Conservation (phyloP, 1,284 basidiomycete genomes). For the Ustilago hordei region DNA sequence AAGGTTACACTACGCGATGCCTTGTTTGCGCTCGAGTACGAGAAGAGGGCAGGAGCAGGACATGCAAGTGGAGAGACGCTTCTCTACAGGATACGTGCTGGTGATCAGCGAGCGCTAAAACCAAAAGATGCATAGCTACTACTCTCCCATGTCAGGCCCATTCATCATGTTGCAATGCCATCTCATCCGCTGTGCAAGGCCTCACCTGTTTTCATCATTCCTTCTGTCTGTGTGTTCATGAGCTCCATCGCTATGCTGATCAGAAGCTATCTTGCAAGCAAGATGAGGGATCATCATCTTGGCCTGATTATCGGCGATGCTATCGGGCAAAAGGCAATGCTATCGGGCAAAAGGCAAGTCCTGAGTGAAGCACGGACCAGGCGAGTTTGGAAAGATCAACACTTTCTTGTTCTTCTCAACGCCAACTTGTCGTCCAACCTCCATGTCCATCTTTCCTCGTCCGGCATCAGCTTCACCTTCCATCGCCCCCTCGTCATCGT, state of each 20-base stretch:
- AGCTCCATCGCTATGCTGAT: not conserved
- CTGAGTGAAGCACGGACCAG: constrained; percentile 25
- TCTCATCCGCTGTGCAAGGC: not conserved
- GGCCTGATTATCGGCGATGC: not conserved
- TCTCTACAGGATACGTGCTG: constrained; percentile 38
- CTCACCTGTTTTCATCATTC: not conserved
- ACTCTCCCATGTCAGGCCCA: not conserved
- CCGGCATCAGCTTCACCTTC: not conserved
- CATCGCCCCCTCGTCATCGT: not conserved
- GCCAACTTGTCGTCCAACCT: constrained; percentile 13
- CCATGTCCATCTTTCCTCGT: not conserved
- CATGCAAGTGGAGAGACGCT: constrained; percentile 47
- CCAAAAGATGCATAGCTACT: constrained; percentile 14
- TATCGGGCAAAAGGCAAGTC: not conserved
- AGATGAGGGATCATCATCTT: not conserved
- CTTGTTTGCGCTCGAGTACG: constrained; percentile 63
- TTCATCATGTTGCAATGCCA: not conserved
- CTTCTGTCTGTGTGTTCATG: not conserved
- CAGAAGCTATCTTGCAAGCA: no score
- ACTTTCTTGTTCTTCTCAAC: constrained; percentile 17
- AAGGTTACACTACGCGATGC: constrained; percentile 66
- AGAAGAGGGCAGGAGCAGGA: constrained; percentile 36
- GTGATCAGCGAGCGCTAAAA: constrained; percentile 22
- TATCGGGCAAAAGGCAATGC: not conserved
- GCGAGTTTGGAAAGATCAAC: constrained; percentile 18